Evolutionary conservation across 805 yeast genomes (phyloP), one percentile per base, ranked within the genome.

Genomic region (Saccharomycopsis sp.): DNA sequence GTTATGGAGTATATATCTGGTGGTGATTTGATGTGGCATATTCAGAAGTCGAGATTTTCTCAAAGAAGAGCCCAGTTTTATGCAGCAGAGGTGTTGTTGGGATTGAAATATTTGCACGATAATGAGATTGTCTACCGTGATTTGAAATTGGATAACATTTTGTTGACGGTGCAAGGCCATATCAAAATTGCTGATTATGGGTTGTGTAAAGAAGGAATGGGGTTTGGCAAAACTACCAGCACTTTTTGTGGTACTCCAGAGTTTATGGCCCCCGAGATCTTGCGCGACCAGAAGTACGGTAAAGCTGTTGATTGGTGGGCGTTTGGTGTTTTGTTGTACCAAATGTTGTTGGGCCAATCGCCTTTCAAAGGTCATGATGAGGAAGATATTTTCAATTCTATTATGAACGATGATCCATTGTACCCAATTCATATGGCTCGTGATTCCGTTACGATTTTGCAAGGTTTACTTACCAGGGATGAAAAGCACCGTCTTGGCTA

Each of bases 291-390:
- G 60, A 82, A 79, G 45, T 92, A 92, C 55, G 92, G 87, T 39
- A 77, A 94, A 55, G 82, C 92, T 30, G 98, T 92, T 41, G 99
- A 92, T 63, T 92, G 98, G 98, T 92, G 98, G 98, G 97, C 98
- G 1, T 86, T 88, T 68, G 99, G 99, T 43, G 97, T 92, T 21
- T 69, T 92, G 49, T 67, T 92, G 50, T 92, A 89, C 61, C 98
- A 92, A 62, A 92, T 92, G 99, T 68, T 92, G 43, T 69, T 92
- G 44, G 92, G 96, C 39, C 95, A 89, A 61, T 84, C 96, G 5
- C 99, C 99, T 27, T 92, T 92, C 64, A 80, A 89, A 51, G 98
- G 99, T 50, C 96, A 88, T 51, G 95, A 85, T 56, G 94, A 85
- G 55, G 97, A 92, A 56, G 98, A 92, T 62, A 87, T 92, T 26